These are phyloP conservation scores for Asparagopsis taxiformis DNA, from an alignment of 31 red algal genomes.

Conservation along the genomic window DNA sequence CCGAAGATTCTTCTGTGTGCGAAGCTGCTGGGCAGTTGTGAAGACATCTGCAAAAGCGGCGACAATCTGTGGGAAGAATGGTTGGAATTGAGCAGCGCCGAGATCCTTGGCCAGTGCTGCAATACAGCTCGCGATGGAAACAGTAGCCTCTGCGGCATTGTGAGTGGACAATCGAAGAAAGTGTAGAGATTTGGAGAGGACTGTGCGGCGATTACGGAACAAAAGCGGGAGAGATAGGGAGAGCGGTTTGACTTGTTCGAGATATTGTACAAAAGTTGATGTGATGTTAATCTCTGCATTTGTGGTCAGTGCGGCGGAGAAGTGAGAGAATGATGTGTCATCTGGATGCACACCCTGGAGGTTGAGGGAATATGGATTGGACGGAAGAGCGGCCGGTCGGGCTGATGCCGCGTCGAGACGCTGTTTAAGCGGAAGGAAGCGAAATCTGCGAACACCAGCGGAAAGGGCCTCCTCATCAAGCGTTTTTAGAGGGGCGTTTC, in stretches of 20 bases:
- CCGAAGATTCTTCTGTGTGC: background rate
- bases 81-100: slow-evolving; percentile 39
- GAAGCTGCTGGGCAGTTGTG: background rate
- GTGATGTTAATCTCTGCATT: slow-evolving; percentile 51
- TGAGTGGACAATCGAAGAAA: slow-evolving; percentile 28
- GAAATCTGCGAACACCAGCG: slow-evolving; percentile 47
- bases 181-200: slow-evolving; percentile 22
- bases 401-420: slow-evolving; percentile 62
- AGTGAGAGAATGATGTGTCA: slow-evolving; percentile 60
- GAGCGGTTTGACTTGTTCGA: slow-evolving; percentile 36
- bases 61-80: slow-evolving; percentile 59
- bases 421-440: slow-evolving; percentile 43
- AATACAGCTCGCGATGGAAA: slow-evolving; percentile 48
- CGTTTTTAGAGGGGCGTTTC: slow-evolving; percentile 48
- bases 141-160: slow-evolving; percentile 49
- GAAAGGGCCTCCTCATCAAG: slow-evolving; percentile 53
- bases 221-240: slow-evolving; percentile 54
- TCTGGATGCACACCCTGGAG: slow-evolving; percentile 20
- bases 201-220: slow-evolving; percentile 46
- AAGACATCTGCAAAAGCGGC: slow-evolving; percentile 27
- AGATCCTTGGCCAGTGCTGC: slow-evolving; percentile 50
- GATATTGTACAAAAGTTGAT: slow-evolving; percentile 48
- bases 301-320: slow-evolving; percentile 34
- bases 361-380: slow-evolving; percentile 14
- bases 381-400: slow-evolving; percentile 53